Base-by-base conservation (phyloP, 306 rosid genomes). In the Potentilla sterilis region DNA sequence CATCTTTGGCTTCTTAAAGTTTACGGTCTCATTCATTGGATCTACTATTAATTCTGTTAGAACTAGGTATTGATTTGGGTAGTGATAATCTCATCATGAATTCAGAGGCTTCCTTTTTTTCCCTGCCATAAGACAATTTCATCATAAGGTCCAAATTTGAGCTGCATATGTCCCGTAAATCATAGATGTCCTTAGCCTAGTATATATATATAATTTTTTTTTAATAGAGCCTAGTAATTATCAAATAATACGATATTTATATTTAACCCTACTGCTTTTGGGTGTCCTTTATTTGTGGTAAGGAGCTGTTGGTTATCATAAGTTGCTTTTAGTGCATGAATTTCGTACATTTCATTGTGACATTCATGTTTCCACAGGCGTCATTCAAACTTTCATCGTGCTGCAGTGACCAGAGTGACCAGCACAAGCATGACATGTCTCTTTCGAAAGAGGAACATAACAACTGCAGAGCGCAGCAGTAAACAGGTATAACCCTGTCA, bases 391-490 rank as follows among this genome's bases (percentile, higher is more conserved):
- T 95, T 78, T 86, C 91, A 79, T 95, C 97, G 99, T 84, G 76
- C 79, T 92, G 92, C 89, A 90, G 97, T 9, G 93, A 90, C 34
- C 75, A 85, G 70, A 95, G 91, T 86, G 96, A 92, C 82, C 96
- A 91, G 77, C 87, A 90, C 85, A 87, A 92, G 84, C 99, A 95
- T 77, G 98, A 95, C 77, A 74, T 92, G 97, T 95, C 78, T 95
- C 97, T 74, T 95, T 95, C 75, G 97, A 95, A 84, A 87, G 82
- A 83, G 97, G 99, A 83, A 95, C 78, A 95, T 95, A 81, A 92
- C 93, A 72, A 92, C 99, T 73, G 93, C 99, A 70, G 93, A 88
- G 85, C 97, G 96, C 76, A 95, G 97, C 81, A 95, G 97, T 87
- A 90, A 82, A 89, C 99, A 95, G 96, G 99, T 92, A 83, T 75